phyloP scores from a whole-genome alignment of 208 protist species.

The Acanthamoeba culbertsoni region DNA sequence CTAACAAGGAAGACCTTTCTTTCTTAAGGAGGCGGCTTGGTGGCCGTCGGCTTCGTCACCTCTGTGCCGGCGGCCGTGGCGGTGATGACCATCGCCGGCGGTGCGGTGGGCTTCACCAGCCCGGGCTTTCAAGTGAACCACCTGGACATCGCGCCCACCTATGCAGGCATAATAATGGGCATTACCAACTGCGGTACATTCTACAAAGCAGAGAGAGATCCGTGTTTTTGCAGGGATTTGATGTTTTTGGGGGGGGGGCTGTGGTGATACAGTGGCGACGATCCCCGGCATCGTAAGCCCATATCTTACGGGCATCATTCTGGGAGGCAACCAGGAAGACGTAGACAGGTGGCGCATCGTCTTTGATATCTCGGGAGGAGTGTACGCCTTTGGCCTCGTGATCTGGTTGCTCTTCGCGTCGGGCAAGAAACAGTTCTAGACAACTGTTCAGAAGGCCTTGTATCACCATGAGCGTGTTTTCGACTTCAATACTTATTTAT shows the following conservation, averaged over 20 bases:
- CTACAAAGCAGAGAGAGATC: background rate
- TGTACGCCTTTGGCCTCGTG: constrained; percentile 26
- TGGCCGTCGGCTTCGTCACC: background rate
- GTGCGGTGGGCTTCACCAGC: background rate
- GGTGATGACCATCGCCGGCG: constrained; percentile 43
- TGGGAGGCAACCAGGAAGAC: constrained; percentile 3
- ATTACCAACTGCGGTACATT: constrained; percentile 45
- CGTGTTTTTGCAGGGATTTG: too few relatives aligned
- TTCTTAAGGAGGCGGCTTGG: background rate
- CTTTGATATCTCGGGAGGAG: background rate
- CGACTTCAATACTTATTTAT: too few relatives aligned
- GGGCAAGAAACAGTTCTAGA: constrained; percentile 2
- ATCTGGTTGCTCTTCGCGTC: constrained; percentile 35
- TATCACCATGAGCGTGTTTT: too few relatives aligned
- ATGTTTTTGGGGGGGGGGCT: too few relatives aligned
- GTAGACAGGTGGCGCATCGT: constrained; percentile 37
- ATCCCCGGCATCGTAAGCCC: constrained; percentile 51
- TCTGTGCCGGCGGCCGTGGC: constrained; percentile 40
- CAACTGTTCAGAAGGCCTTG: too few relatives aligned
- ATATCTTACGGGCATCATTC: constrained; percentile 11
- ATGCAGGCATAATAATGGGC: constrained; percentile 46
- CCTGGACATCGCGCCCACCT: constrained; percentile 55
- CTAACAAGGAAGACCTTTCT: background rate
- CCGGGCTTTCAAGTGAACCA: constrained; percentile 49
- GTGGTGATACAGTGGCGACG: constrained; percentile 46